These are phyloP conservation scores for Calophaca sinica DNA, from an alignment of 306 rosid species.

Conservation along the genomic window DNA sequence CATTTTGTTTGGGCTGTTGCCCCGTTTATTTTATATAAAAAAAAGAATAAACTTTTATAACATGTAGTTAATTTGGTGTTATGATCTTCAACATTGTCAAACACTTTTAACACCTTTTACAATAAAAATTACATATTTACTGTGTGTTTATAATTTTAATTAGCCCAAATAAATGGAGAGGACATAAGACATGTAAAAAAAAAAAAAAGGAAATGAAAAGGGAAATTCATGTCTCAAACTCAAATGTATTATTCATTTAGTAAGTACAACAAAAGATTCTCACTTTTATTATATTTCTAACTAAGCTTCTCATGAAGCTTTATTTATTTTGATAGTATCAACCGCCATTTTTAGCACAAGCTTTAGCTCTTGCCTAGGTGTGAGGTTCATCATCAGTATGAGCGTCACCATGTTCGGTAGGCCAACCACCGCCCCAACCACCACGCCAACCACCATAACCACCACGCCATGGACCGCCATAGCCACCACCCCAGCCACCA, in stretches of 20 bases:
- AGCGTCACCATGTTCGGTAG: background rate
- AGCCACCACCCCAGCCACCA: background rate
- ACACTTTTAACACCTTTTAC: no score
- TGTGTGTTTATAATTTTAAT: no score
- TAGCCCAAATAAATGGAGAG: no score
- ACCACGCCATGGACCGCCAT: background rate
- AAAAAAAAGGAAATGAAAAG: background rate
- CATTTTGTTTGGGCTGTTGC: no score
- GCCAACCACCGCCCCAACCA: constrained; percentile 1
- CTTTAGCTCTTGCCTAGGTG: background rate
- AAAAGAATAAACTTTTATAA: no score
- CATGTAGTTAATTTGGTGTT: no score
- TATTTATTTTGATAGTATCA: background rate
- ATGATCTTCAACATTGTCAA: no score
- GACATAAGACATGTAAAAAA: no score
- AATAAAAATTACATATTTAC: no score
- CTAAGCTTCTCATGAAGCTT: constrained; percentile 5
- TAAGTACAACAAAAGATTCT: background rate
- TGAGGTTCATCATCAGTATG: background rate
- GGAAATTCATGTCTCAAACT: no score
- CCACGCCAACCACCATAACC: background rate
- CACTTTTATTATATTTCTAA: background rate
- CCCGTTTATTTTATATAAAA: no score
- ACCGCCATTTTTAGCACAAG: background rate
- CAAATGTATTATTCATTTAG: background rate